Conservation (phyloP, 306 rosid species). For the Nissolia schottii region DNA sequence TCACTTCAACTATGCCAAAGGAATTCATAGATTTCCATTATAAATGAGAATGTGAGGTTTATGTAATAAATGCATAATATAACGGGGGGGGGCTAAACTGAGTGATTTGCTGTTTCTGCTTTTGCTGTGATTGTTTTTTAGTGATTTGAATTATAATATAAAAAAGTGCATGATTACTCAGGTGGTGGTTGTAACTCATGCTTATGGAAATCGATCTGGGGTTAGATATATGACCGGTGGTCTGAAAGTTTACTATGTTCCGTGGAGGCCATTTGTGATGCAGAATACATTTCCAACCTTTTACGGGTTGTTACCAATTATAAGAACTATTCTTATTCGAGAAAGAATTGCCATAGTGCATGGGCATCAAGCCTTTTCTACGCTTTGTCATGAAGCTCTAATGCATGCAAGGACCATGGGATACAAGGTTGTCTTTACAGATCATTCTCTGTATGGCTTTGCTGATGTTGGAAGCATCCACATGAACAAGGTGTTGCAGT, state of each 20-base stretch:
- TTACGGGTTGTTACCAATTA: conserved; percentile 71
- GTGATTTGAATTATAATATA: conserved; percentile 5
- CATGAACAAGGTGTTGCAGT: conserved; percentile 96
- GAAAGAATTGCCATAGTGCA: conserved; percentile 77
- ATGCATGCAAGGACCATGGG: conserved; percentile 94
- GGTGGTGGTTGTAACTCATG: conserved; percentile 96
- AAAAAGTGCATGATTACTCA: conserved; percentile 25
- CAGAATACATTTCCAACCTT: conserved; percentile 84
- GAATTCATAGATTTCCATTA: background rate
- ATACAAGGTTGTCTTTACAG: conserved; percentile 83
- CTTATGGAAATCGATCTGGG: conserved; percentile 84
- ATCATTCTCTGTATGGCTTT: conserved; percentile 92
- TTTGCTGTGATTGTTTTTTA: conserved; percentile 2
- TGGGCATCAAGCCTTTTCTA: conserved; percentile 95
- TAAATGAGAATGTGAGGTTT: background rate
- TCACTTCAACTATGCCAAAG: background rate
- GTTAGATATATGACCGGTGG: conserved; percentile 90
- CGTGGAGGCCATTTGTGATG: conserved; percentile 84
- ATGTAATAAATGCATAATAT: background rate
- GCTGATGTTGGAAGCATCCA: conserved; percentile 90
- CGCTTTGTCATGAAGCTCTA: conserved; percentile 86
- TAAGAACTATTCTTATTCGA: conserved; percentile 78
- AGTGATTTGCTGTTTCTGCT: background rate
- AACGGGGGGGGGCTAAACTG: background rate
- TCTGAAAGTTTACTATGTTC: conserved; percentile 82